Evolutionary conservation across 441 rosid species (phyloP).

Genomic region (Kokia cookei): DNA sequence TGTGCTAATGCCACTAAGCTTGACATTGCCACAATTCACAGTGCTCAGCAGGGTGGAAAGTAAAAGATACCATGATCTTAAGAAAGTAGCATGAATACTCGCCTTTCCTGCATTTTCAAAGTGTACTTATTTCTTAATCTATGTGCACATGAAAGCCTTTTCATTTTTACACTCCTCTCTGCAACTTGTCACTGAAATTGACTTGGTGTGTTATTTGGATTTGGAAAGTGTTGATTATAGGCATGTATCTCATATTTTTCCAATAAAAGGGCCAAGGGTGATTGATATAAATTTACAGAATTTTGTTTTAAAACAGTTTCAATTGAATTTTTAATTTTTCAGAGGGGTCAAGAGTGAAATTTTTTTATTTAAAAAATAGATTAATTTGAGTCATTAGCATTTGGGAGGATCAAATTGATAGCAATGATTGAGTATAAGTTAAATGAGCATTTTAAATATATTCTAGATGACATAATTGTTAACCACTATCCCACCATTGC

Average conservation of each 20-base stretch:
- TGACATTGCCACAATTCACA: neutral
- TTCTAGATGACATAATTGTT: neutral
- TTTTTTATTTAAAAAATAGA: too few relatives aligned
- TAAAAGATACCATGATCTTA: neutral
- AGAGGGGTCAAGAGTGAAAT: too few relatives aligned
- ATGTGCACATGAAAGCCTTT: neutral
- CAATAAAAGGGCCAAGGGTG: too few relatives aligned
- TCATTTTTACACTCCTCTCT: neutral
- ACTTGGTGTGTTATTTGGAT: too few relatives aligned
- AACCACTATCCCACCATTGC: neutral
- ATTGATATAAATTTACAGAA: too few relatives aligned
- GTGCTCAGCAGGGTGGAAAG: neutral
- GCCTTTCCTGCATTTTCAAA: neutral
- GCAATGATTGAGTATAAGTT: neutral
- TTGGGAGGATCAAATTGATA: neutral
- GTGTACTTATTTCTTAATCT: neutral
- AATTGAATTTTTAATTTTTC: too few relatives aligned
- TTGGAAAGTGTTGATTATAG: too few relatives aligned
- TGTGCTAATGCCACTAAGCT: slow-evolving; percentile 2
- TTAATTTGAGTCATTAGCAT: too few relatives aligned
- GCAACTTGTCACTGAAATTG: neutral
- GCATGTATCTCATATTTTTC: too few relatives aligned
- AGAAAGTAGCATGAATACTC: neutral
- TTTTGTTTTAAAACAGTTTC: too few relatives aligned
- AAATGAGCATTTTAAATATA: neutral